A percentile compares a stretch with the other conserved stretches of the same genome.
Evolutionary conservation across 1,139 yeast genomes (phyloP).

Genomic region (Lodderomyces parapsilosis): DNA sequence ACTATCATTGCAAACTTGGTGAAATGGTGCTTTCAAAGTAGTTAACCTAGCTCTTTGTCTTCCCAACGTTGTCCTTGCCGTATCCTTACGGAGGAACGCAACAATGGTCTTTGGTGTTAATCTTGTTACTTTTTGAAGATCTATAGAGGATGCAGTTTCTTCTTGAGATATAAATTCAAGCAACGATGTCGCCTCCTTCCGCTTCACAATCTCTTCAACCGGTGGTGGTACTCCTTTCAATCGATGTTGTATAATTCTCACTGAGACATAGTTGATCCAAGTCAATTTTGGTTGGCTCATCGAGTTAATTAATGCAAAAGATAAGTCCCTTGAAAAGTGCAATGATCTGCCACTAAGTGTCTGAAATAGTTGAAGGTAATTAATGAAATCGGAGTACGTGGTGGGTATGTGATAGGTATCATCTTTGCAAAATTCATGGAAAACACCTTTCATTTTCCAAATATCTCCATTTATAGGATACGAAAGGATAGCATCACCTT

Average conservation of each 20-base stretch:
- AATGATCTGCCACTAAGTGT: constrained; percentile 23
- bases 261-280: constrained; percentile 20
- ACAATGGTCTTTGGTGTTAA: background rate
- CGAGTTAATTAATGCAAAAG: background rate
- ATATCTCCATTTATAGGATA: constrained; percentile 22
- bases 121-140: background rate
- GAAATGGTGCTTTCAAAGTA: constrained; percentile 42
- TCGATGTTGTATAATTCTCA: constrained; percentile 16
- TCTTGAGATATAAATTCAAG: background rate
- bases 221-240: constrained; percentile 3
- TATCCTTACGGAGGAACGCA: constrained; percentile 19
- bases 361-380: constrained; percentile 22
- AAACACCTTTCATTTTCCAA: constrained; percentile 18
- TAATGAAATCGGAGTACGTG: constrained; percentile 14
- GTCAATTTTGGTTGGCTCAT: constrained; percentile 12
- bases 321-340: constrained; percentile 12
- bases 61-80: constrained; percentile 36
- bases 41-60: constrained; percentile 40
- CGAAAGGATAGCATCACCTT: constrained; percentile 13
- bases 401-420: constrained; percentile 1
- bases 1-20: constrained; percentile 50
- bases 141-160: constrained; percentile 3
- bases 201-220: background rate
- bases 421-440: constrained; percentile 9
- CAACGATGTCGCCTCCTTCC: constrained; percentile 2